A percentile compares a stretch with the other conserved stretches of the same genome.
Evolutionary conservation across 2,329 filamentous ascomycete genomes (phyloP).

Genomic region (Pseudogymnoascus sp.): DNA sequence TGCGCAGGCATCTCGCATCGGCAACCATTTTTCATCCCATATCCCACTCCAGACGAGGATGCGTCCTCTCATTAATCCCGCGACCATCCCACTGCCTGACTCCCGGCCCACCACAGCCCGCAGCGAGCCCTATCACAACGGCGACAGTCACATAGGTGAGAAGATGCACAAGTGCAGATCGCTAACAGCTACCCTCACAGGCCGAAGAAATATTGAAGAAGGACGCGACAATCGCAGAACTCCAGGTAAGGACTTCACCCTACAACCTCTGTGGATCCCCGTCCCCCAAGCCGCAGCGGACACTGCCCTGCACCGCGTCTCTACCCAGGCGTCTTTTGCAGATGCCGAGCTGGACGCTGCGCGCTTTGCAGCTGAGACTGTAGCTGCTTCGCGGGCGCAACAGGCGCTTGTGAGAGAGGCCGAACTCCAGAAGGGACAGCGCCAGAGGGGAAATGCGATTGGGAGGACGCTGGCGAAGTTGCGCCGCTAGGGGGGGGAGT

Average conservation of each 20-base stretch:
- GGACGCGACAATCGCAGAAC: background rate
- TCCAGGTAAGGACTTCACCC: background rate
- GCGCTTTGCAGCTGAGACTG: background rate
- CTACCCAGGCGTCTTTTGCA: background rate
- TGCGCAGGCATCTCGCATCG: background rate
- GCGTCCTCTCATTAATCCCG: background rate
- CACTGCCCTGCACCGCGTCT: background rate
- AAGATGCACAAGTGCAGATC: background rate
- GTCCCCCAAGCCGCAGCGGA: background rate
- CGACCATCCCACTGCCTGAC: background rate
- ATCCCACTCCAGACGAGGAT: background rate
- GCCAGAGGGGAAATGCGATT: background rate
- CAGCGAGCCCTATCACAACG: background rate
- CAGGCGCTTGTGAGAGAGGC: background rate
- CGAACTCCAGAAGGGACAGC: background rate
- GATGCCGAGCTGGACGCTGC: background rate
- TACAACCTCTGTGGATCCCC: background rate
- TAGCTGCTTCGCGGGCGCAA: background rate
- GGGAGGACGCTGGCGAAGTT: background rate
- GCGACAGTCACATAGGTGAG: background rate
- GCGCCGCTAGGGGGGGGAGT: background rate
- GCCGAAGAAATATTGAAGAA: constrained; percentile 3
- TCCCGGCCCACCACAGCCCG: background rate
- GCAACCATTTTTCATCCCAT: background rate
- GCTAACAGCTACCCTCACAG: background rate